Base-by-base conservation (phyloP, 2,329 filamentous ascomycete genomes). In the Trichoderma cornu-damae region DNA sequence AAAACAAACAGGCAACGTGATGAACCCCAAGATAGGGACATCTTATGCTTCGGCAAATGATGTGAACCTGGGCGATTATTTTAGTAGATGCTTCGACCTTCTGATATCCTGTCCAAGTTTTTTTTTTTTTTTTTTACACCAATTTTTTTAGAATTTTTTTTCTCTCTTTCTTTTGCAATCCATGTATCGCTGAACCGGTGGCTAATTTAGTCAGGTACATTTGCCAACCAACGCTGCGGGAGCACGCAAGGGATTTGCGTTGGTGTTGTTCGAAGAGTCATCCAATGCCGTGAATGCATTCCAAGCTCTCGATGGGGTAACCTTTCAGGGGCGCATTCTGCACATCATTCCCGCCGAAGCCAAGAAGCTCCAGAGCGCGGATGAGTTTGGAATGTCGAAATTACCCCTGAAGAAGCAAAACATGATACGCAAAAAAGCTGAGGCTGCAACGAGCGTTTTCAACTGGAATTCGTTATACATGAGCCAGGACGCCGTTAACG, bases 391-490 rank as follows among this genome's bases (percentile, higher is more conserved):
- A 58, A 80, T 99, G 55, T 91, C 93, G 0, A 95, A 96, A 71
- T 73, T 99, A 64, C 93, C 94, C 14, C 77, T 97, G 62, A 97
- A 96, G 75, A 94, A 95, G 72, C 94, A 97, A 72, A 90, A 90
- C 65, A 83, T 95, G 66, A 88, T 97, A 64, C 90, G 88, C 69
- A 89, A 88, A 67, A 95, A 89, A 73, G 81, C 86, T 49, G 87
- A 93, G 66, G 89, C 92, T 20, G 81, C 88, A 7, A 87, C 86
- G 28, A 84, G 82, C 48, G 85, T 83, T 1, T 97, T 97, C 75
- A 96, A 93, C 70, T 99, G 94, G 94, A 99, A 99, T 76, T 93
- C 92, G n/a, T 78, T 99, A n/a, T 99, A 94, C 73, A 95, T 99
- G 89, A 96, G 88, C 73, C 88, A 90, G 75, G 92, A 99, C 76